Evolutionary conservation across 768 basidiomycete species (phyloP).

Genomic region (Podaxis sp.): DNA sequence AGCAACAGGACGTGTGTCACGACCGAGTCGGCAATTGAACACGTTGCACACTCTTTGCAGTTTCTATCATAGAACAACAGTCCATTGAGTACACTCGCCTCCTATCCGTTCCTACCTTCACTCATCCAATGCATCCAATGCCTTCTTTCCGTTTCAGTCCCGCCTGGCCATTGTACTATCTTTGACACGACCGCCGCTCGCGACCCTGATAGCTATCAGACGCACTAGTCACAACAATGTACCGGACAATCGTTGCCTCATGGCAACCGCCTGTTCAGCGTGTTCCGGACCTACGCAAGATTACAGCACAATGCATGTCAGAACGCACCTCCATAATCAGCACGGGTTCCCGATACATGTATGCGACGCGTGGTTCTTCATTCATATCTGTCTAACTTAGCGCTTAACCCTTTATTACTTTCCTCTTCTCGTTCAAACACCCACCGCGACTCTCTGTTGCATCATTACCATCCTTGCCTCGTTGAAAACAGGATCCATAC

Average conservation of each 20-base stretch:
- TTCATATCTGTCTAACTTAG: slow-evolving; percentile 17
- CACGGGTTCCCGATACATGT: slow-evolving; percentile 5
- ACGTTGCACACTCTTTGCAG: not conserved
- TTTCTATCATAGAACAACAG: not conserved
- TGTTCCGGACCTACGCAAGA: slow-evolving; percentile 5
- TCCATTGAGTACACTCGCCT: not conserved
- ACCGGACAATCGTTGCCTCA: slow-evolving; percentile 9
- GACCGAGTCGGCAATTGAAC: not conserved
- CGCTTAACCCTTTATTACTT: slow-evolving; percentile 11
- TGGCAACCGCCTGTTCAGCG: slow-evolving; percentile 8
- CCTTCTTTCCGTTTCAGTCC: not conserved
- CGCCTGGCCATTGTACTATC: not conserved
- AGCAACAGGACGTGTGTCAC: slow-evolving; percentile 1
- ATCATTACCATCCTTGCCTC: slow-evolving; percentile 7
- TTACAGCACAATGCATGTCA: slow-evolving; percentile 14
- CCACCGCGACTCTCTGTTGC: not conserved
- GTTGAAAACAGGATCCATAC: slow-evolving; percentile 7
- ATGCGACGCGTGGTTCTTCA: slow-evolving; percentile 14
- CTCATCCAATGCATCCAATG: not conserved
- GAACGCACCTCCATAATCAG: slow-evolving; percentile 3
- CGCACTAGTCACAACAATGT: not conserved
- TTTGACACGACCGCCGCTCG: not conserved
- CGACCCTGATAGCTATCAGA: slow-evolving; percentile 3
- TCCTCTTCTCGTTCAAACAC: slow-evolving; percentile 10
- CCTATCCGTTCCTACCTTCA: not conserved